Base-by-base conservation (phyloP, 768 basidiomycete species). In the Hypsizygus marmoreus region DNA sequence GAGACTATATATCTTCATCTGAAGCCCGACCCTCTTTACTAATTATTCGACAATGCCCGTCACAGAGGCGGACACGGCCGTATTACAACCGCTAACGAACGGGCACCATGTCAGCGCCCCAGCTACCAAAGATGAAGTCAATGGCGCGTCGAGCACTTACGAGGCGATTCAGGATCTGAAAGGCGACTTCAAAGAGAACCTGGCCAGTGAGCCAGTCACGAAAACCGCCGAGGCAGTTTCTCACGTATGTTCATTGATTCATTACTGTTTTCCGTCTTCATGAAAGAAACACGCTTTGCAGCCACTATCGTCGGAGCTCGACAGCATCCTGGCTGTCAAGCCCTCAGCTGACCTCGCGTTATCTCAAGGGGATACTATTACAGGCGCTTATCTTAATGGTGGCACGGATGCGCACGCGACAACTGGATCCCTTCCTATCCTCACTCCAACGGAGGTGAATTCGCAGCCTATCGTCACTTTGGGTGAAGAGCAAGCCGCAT, bases 31-130 rank as follows among this genome's bases (percentile, higher is more conserved):
- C 36, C 47, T 58, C 53, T 43, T 49, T 55, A 45, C 33, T 50
- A 54, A 38, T 49, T 53, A 56, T 49, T 44, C 42, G 38, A 56
- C 49, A 36, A 57, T 59, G 55, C 49, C 58, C 44, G 46, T 51
- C 50, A 47, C 34, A 7, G 45, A 52, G 40, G 40, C 48, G 42
- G 53, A 55, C 40, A 30, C 7, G 22, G 32, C 44, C 40, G 35
- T 45, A 16, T 16, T 43, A 32, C 38, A 57, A 37, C 34, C 44
- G 19, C 33, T 43, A n/a, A 49, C 48, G 8, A 52, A 50, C 32
- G 48, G 45, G 7, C 45, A 50, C 47, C 25, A 36, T 26, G 33
- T 13, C 17, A 31, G 25, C 13, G 11, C 14, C 19, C 14, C 48
- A 3, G 14, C 20, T n/a, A 29, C 19, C 24, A 33, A 40, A 5